A percentile compares a stretch with the other conserved stretches of the same genome.
Evolutionary conservation across 768 basidiomycete species (phyloP).

Genomic region (Amanita subjunquillea): DNA sequence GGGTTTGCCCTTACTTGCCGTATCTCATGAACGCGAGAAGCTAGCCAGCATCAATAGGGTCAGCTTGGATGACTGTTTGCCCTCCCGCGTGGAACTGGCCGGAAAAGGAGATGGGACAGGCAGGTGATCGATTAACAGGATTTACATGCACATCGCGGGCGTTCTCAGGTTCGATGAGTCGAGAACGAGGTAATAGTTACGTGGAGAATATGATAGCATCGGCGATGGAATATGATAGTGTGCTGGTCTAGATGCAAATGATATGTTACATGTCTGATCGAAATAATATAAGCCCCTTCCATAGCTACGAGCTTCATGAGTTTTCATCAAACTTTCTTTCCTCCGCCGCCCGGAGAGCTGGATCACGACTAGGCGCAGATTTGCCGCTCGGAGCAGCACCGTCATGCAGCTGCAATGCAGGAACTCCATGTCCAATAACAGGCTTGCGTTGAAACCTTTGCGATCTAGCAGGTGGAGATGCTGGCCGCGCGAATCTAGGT

Average conservation of each 20-base stretch:
- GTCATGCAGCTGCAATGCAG: not conserved
- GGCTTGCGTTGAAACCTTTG: not conserved
- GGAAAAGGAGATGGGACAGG: too few species aligned
- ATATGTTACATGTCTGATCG: conserved; percentile 3
- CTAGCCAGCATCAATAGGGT: too few species aligned
- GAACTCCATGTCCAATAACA: not conserved
- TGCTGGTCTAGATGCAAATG: not conserved
- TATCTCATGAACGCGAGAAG: too few species aligned
- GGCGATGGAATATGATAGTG: not conserved
- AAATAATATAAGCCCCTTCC: conserved; percentile 1
- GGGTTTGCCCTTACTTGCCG: too few species aligned
- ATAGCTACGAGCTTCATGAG: not conserved
- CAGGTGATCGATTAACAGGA: too few species aligned
- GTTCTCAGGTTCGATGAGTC: too few species aligned
- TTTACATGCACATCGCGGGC: too few species aligned
- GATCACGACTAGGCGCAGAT: not conserved
- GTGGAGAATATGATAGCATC: not conserved
- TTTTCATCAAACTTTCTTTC: not conserved
- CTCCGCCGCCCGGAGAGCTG: not conserved
- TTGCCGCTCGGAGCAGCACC: not conserved
- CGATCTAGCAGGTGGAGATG: not conserved
- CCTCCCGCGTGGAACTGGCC: too few species aligned
- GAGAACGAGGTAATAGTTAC: not conserved
- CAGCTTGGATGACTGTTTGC: too few species aligned
- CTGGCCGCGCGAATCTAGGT: conserved; percentile 9